Evolutionary conservation across 31 red algal species (phyloP), one percentile per base, ranked within the genome.

Genomic region (Pterothamnion heteromorphum): DNA sequence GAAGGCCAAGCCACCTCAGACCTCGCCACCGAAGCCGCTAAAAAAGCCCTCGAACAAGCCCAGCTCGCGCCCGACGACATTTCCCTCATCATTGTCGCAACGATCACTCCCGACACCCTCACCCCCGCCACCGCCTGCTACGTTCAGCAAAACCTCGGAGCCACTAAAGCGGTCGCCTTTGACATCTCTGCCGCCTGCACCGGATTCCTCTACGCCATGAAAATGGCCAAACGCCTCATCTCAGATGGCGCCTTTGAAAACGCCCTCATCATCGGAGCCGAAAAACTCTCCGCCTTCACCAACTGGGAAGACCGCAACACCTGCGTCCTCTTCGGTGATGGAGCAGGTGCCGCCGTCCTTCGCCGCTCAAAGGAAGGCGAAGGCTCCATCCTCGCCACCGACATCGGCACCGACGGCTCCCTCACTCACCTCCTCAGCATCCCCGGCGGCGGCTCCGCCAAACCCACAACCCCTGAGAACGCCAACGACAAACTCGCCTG

Each of bases 271-370:
- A 32, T 83, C 22, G 80, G 80, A 83, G 80, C 80, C 9, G 80
- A 83, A 28, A 83, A 28, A 32, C 21, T 83, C 14, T 83, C 80
- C 18, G 21, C 80, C 28, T 28, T 83, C 28, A 32, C 30, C 28
- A 32, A 83, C 80, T 83, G 28, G 21, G 28, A 83, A 32, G 80
- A 83, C 30, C 80, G 80, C 18, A 32, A 22, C 21, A 83, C 80
- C 28, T 83, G 80, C 30, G 28, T 83, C 21, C 28, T 83, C 21
- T 83, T 83, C 30, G 80, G 80, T 83, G 80, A 83, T 24, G 80
- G 80, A 9, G 80, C 80, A 32, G 80, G 80, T 23, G 80, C 80
- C 28, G 80, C 28, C 20, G 30, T 83, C 14, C 30, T 83, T 14
- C 9, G 30, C 20, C 80, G 20, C 5, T 9, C 21, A 9, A 32